These are phyloP conservation scores for Melampsora abietis-canadensis DNA, from an alignment of 1,284 basidiomycete genomes.

Conservation along the genomic window DNA sequence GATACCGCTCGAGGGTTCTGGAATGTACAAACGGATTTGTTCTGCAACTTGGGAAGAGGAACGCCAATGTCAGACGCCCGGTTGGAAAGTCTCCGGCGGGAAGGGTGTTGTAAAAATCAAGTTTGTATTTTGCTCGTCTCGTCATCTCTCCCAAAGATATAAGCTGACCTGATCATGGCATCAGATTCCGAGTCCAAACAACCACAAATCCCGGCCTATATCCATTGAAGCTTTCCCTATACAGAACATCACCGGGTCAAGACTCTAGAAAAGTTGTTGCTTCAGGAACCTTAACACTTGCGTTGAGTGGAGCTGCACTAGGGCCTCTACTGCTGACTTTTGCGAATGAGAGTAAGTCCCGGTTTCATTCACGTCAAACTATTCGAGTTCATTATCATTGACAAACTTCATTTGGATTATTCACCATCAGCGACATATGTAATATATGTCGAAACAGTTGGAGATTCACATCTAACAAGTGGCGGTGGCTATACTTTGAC, in stretches of 20 bases:
- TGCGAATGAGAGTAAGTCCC: neutral
- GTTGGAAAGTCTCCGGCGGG: constrained; percentile 24
- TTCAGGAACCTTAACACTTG: constrained; percentile 28
- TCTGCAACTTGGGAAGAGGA: constrained; percentile 30
- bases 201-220: constrained; percentile 20
- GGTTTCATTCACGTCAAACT: neutral
- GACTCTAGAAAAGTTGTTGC: constrained; percentile 10
- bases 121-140: neutral
- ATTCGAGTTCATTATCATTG: neutral
- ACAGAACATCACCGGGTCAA: neutral
- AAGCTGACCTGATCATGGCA: neutral
- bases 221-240: constrained; percentile 30
- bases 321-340: constrained; percentile 33
- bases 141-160: neutral
- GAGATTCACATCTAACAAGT: neutral
- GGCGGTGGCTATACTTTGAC: constrained; percentile 26
- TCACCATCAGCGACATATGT: neutral
- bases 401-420: neutral
- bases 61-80: neutral
- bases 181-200: constrained; percentile 29
- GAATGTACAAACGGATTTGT: constrained; percentile 35
- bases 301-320: constrained; percentile 17
- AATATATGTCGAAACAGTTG: constrained; percentile 21
- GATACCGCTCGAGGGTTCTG: constrained; percentile 27
- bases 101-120: constrained; percentile 23